Percentiles rank a stretch among this genome's conserved stretches.
Evolutionary conservation across 441 rosid species (phyloP).

Genomic region (Mallotus repandus): DNA sequence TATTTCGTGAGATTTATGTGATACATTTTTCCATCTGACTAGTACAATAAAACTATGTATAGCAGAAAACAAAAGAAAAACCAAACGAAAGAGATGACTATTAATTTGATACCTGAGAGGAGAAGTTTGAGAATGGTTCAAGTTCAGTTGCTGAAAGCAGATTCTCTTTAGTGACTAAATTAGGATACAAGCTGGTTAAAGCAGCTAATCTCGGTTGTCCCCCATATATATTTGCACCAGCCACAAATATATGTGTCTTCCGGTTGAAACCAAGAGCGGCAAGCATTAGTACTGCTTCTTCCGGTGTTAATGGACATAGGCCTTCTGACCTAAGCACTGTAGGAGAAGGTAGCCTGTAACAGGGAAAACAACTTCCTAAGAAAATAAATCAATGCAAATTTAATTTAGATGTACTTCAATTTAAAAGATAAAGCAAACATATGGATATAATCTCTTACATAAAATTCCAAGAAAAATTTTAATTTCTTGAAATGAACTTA

Average conservation of each 20-base stretch:
- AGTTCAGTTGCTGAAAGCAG: constrained; percentile 76
- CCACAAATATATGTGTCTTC: constrained; percentile 73
- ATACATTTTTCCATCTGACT: not conserved
- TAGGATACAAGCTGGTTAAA: constrained; percentile 81
- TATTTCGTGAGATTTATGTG: not conserved
- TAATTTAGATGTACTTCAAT: not conserved
- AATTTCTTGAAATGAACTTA: not conserved
- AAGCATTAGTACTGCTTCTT: constrained; percentile 93
- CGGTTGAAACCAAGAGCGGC: constrained; percentile 92
- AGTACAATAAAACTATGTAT: not conserved
- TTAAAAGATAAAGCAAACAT: not conserved
- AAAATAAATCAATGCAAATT: constrained; percentile 6
- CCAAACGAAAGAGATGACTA: not conserved
- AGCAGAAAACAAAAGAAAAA: not conserved
- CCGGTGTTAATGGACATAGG: constrained; percentile 90
- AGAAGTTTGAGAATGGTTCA: constrained; percentile 76
- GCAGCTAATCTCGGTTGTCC: constrained; percentile 65
- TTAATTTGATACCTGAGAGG: constrained; percentile 69
- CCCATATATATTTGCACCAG: constrained; percentile 91
- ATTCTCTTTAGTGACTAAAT: constrained; percentile 89
- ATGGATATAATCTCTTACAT: not conserved
- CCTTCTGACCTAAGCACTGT: constrained; percentile 76
- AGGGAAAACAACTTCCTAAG: constrained; percentile 9
- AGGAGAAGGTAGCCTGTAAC: constrained; percentile 76
- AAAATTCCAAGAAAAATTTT: not conserved